Percentiles rank a stretch among this genome's conserved stretches.
Conservation (phyloP, 1,284 basidiomycete species). For the Porogramme epimiltina region DNA sequence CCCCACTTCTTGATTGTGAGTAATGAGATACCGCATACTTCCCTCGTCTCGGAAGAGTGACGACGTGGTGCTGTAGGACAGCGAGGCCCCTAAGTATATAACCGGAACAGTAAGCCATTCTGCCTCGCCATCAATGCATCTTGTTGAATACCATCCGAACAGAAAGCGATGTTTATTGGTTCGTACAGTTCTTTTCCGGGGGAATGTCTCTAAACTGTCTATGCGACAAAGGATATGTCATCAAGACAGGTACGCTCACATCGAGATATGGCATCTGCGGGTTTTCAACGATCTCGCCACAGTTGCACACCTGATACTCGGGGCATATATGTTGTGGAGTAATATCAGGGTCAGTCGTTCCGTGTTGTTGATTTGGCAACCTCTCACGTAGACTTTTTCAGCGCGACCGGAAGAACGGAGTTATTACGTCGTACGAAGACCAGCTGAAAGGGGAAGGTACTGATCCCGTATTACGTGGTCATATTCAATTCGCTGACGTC, state of each 20-base stretch:
- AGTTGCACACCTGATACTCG: conserved; percentile 11
- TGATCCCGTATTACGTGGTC: neutral
- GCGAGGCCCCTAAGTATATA: neutral
- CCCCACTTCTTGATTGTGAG: conserved; percentile 1
- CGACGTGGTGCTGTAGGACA: neutral
- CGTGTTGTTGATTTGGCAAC: neutral
- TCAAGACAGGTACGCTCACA: conserved; percentile 8
- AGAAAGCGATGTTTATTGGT: conserved; percentile 15
- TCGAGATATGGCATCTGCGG: neutral
- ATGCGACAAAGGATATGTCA: conserved; percentile 5
- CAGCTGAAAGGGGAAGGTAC: conserved; percentile 16
- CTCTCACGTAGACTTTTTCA: neutral
- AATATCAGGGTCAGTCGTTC: conserved; percentile 5
- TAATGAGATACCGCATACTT: neutral
- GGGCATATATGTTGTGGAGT: conserved; percentile 15
- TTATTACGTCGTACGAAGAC: conserved; percentile 7
- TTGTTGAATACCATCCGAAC: neutral
- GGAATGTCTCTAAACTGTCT: neutral
- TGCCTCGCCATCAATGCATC: neutral
- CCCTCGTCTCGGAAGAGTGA: neutral
- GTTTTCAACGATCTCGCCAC: no score
- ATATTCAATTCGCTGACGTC: neutral
- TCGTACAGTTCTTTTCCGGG: neutral
- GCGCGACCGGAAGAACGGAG: conserved; percentile 10
- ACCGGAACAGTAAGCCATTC: neutral